These are phyloP conservation scores for Flaveria bidentis DNA, from an alignment of 129 eudicot species.

Conservation along the genomic window DNA sequence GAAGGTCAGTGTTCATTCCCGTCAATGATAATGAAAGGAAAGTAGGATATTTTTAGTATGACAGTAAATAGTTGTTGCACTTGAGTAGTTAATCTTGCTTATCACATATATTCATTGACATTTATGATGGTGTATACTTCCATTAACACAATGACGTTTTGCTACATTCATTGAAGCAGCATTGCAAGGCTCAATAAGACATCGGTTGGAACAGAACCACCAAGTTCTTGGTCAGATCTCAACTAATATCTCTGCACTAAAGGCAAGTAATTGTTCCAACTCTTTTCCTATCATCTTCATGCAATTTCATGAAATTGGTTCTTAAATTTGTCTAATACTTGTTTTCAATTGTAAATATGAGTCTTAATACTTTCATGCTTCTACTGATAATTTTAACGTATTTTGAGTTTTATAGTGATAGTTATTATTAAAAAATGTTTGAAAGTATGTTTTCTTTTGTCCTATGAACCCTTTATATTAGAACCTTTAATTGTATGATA, in stretches of 20 bases:
- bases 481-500: neutral
- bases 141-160: slow-evolving; percentile 20
- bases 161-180: slow-evolving; percentile 42
- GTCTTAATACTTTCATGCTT: neutral
- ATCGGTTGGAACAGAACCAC: slow-evolving; percentile 63
- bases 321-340: neutral
- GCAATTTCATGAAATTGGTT: neutral
- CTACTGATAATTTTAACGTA: neutral
- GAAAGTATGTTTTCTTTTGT: neutral
- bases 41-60: neutral
- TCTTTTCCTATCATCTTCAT: neutral
- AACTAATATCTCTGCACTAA: slow-evolving; percentile 55
- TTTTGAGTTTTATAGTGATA: neutral
- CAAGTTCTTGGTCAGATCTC: slow-evolving; percentile 68
- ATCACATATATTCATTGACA: neutral
- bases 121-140: neutral
- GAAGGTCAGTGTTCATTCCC: slow-evolving; percentile 55
- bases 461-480: neutral
- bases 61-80: neutral
- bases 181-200: slow-evolving; percentile 54
- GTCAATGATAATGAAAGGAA: neutral
- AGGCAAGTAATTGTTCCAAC: slow-evolving; percentile 41
- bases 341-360: neutral
- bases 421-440: neutral
- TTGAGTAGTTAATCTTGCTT: slow-evolving; percentile 2